A percentile compares a stretch with the other conserved stretches of the same genome.
Conservation (phyloP, 164 flowering plant species). For the Piper longum region DNA sequence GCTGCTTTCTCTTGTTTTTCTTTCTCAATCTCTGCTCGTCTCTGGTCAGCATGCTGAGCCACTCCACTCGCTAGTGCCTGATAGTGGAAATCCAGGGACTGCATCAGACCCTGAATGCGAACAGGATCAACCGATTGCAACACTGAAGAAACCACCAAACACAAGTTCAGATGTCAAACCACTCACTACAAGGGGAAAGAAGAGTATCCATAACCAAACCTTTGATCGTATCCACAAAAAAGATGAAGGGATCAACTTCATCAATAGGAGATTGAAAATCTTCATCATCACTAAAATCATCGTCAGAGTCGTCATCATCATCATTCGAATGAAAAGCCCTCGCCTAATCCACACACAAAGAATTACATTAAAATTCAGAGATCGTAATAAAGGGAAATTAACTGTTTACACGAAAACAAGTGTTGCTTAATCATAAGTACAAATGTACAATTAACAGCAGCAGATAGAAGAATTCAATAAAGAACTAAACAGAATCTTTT, state of each 20-base stretch:
- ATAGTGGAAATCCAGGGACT: constrained; percentile 70
- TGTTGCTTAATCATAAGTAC: too few species aligned
- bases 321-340: constrained; percentile 55
- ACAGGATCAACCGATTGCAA: constrained; percentile 62
- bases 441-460: too few species aligned
- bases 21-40: constrained; percentile 80
- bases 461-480: too few species aligned
- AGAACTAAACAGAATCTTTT: too few species aligned
- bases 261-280: constrained; percentile 94
- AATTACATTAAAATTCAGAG: neutral
- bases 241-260: constrained; percentile 86
- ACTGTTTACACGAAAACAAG: neutral
- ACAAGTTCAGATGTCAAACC: neutral
- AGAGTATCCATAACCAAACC: constrained; percentile 22
- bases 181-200: too few species aligned
- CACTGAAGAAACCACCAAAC: constrained; percentile 17
- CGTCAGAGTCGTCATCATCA: constrained; percentile 76
- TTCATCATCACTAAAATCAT: constrained; percentile 92
- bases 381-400: neutral
- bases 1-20: constrained; percentile 69
- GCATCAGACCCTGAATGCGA: constrained; percentile 73
- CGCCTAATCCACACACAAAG: constrained; percentile 35
- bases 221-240: constrained; percentile 78
- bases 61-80: constrained; percentile 85
- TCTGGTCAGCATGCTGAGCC: constrained; percentile 90